Conservation (phyloP, 2,329 filamentous ascomycete species). For the Fusarium ramigenum region DNA sequence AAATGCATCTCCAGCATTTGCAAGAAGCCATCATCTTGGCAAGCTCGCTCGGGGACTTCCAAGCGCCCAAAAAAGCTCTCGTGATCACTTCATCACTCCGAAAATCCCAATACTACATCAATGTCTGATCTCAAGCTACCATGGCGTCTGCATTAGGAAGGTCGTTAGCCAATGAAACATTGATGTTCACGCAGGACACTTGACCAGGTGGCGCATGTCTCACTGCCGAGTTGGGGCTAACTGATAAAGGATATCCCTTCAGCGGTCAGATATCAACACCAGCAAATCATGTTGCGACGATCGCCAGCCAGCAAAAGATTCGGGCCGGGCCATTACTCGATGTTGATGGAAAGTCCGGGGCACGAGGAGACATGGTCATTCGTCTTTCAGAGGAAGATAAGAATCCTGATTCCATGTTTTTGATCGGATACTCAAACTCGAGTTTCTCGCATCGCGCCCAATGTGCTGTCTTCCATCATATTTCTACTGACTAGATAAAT, state of each 20-base stretch:
- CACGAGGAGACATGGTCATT: background rate
- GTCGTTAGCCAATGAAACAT: background rate
- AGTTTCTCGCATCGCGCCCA: background rate
- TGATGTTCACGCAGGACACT: constrained; percentile 3
- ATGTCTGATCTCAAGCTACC: background rate
- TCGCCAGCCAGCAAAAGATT: background rate
- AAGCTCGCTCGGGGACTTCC: background rate
- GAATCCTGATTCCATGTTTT: background rate
- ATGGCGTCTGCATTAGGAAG: constrained; percentile 4
- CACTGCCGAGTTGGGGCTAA: background rate
- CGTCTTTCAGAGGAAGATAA: background rate
- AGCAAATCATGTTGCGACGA: background rate
- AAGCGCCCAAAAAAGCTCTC: background rate
- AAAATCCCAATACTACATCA: constrained; percentile 6
- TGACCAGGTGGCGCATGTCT: constrained; percentile 18
- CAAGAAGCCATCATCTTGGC: background rate
- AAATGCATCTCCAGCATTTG: background rate
- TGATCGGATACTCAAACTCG: background rate
- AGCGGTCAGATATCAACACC: background rate
- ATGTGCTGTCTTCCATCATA: background rate
- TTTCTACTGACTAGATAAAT: background rate
- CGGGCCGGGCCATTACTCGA: background rate
- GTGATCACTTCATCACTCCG: background rate
- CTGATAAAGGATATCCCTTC: background rate
- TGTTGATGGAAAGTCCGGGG: background rate